A percentile compares a stretch with the other conserved stretches of the same genome.
Evolutionary conservation across 2,329 filamentous ascomycete species (phyloP).

Genomic region (Ambrosiella xylebori): DNA sequence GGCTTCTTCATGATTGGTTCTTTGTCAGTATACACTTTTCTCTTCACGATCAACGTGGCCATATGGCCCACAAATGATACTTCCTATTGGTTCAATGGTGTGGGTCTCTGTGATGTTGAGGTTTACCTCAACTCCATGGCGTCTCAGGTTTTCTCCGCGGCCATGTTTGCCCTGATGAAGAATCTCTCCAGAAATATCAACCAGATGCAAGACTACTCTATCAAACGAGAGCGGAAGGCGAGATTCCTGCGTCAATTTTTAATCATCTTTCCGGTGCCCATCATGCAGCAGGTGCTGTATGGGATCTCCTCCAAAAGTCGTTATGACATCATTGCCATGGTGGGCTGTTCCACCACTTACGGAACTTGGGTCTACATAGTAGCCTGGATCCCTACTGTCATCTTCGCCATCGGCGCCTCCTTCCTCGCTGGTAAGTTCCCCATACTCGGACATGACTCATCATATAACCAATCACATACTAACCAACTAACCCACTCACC

Average conservation of each 20-base stretch:
- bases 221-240: slow-evolving; percentile 23
- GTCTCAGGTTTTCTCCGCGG: slow-evolving; percentile 33
- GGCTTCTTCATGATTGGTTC: slow-evolving; percentile 32
- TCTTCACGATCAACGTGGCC: slow-evolving; percentile 32
- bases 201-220: slow-evolving; percentile 25
- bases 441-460: slow-evolving; percentile 2
- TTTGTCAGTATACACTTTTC: slow-evolving; percentile 29
- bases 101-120: slow-evolving; percentile 37
- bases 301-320: slow-evolving; percentile 31
- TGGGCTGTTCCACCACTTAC: slow-evolving; percentile 31
- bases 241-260: slow-evolving; percentile 30
- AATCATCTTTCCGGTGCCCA: slow-evolving; percentile 36
- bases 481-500: slow-evolving; percentile 21
- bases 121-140: slow-evolving; percentile 27
- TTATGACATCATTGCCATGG: slow-evolving; percentile 31
- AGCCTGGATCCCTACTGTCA: slow-evolving; percentile 28
- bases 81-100: slow-evolving; percentile 32
- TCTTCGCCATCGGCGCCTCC: slow-evolving; percentile 27
- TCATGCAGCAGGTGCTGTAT: slow-evolving; percentile 31
- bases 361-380: slow-evolving; percentile 33
- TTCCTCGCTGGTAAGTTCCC: slow-evolving; percentile 30
- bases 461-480: neutral
- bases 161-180: slow-evolving; percentile 36
- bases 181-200: slow-evolving; percentile 34
- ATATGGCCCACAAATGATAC: slow-evolving; percentile 37